phyloP scores from a whole-genome alignment of 2,329 filamentous ascomycete species.

The Stagonosporopsis cucurbitacearum region DNA sequence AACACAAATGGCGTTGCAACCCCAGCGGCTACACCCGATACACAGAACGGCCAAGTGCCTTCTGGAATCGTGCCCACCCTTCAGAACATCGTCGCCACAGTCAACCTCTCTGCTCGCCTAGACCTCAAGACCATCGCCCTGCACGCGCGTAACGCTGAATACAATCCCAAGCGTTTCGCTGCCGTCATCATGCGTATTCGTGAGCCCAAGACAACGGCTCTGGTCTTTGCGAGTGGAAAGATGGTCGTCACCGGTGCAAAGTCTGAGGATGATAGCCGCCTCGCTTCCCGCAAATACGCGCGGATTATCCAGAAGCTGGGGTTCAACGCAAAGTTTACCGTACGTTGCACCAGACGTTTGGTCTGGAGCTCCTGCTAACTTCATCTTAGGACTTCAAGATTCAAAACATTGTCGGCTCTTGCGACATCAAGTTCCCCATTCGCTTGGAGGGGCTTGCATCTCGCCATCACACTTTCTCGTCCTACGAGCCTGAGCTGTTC shows the following conservation, averaged over 20 bases:
- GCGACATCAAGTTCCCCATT: slow-evolving; percentile 99
- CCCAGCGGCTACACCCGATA: slow-evolving; percentile 87
- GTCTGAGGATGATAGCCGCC: slow-evolving; percentile 96
- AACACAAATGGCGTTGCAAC: slow-evolving; percentile 76
- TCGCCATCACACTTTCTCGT: slow-evolving; percentile 94
- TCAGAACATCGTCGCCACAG: slow-evolving; percentile 92
- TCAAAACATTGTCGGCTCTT: slow-evolving; percentile 92
- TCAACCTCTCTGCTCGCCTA: slow-evolving; percentile 98
- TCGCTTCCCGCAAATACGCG: slow-evolving; percentile 95
- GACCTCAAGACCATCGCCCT: slow-evolving; percentile 99
- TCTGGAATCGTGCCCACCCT: slow-evolving; percentile 68
- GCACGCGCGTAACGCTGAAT: slow-evolving; percentile 97
- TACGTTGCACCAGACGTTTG: slow-evolving; percentile 29
- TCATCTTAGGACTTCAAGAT: slow-evolving; percentile 85
- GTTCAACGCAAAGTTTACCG: slow-evolving; percentile 97
- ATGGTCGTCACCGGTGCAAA: slow-evolving; percentile 99
- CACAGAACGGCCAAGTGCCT: slow-evolving; percentile 65
- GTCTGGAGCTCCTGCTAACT: slow-evolving; percentile 27
- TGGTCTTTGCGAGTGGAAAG: slow-evolving; percentile 98
- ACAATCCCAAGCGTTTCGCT: slow-evolving; percentile 99
- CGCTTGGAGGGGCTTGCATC: slow-evolving; percentile 93
- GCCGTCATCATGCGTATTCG: slow-evolving; percentile 99
- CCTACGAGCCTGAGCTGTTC: slow-evolving; percentile 97
- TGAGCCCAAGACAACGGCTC: slow-evolving; percentile 95
- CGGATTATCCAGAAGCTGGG: slow-evolving; percentile 99